Evolutionary conservation across 148 eudicot species (phyloP).

Genomic region (Cornus florida): DNA sequence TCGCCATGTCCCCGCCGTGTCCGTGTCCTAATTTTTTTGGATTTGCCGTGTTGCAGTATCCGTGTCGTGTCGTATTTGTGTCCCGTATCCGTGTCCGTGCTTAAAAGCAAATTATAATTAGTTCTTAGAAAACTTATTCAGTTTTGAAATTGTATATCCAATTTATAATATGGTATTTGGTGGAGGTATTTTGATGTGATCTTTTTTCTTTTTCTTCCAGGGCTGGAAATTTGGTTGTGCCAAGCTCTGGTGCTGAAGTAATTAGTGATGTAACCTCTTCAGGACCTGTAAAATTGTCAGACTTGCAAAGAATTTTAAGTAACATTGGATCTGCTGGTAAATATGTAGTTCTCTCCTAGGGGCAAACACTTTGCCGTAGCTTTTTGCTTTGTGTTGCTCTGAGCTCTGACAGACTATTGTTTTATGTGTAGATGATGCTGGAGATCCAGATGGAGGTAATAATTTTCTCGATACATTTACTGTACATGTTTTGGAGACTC

Average conservation of each 20-base stretch:
- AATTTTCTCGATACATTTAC: neutral
- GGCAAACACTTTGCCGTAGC: neutral
- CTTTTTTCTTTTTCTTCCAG: slow-evolving; percentile 31
- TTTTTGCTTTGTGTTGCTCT: slow-evolving; percentile 2
- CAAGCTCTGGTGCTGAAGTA: slow-evolving; percentile 75
- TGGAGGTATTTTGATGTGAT: neutral
- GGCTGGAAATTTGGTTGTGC: slow-evolving; percentile 85
- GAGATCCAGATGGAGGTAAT: slow-evolving; percentile 93
- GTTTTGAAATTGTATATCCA: too few species aligned
- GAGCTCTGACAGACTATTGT: slow-evolving; percentile 11
- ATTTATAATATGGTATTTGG: neutral
- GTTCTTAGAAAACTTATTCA: too few species aligned
- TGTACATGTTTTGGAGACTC: neutral
- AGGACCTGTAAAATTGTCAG: slow-evolving; percentile 88
- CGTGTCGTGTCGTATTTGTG: too few species aligned
- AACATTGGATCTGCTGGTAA: slow-evolving; percentile 78
- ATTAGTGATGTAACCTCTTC: slow-evolving; percentile 87
- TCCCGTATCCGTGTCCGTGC: too few species aligned
- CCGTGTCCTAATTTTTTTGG: too few species aligned
- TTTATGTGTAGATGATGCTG: slow-evolving; percentile 45
- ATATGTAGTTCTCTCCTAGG: neutral
- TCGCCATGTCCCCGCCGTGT: too few species aligned
- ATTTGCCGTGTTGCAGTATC: too few species aligned
- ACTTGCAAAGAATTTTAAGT: slow-evolving; percentile 90
- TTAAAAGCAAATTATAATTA: too few species aligned